Percentiles rank a stretch among this genome's conserved stretches.
These are phyloP conservation scores for Pluteus cervinus DNA, from an alignment of 768 basidiomycete species.

Conservation along the genomic window DNA sequence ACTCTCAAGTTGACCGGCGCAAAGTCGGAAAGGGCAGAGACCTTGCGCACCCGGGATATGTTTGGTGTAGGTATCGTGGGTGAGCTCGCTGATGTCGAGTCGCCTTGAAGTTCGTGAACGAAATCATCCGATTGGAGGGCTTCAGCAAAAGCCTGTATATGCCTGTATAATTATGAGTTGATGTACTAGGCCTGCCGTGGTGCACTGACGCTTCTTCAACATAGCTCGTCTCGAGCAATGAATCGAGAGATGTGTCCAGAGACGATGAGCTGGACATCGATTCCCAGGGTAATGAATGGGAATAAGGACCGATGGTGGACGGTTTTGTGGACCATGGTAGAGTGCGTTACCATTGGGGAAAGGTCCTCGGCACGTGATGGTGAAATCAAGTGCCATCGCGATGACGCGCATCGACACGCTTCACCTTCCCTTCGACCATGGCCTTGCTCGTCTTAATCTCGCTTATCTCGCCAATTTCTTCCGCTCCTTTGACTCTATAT, in stretches of 20 bases:
- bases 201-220: slow-evolving; percentile 60
- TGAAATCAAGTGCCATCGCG: neutral
- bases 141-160: slow-evolving; percentile 70
- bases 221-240: slow-evolving; percentile 47
- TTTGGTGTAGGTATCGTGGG: slow-evolving; percentile 31
- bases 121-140: slow-evolving; percentile 64
- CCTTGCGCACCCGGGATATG: slow-evolving; percentile 58
- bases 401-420: neutral
- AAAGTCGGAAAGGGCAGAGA: slow-evolving; percentile 81
- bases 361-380: slow-evolving; percentile 2
- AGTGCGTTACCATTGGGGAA: neutral
- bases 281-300: too few relatives aligned
- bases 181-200: neutral
- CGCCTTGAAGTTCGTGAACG: slow-evolving; percentile 26
- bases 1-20: slow-evolving; percentile 87
- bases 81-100: slow-evolving; percentile 29
- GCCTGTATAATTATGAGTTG: slow-evolving; percentile 18
- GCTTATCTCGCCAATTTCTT: neutral
- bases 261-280: neutral
- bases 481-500: slow-evolving; percentile 11
- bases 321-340: too few relatives aligned
- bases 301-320: too few relatives aligned
- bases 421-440: neutral
- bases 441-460: too few relatives aligned
- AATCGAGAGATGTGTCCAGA: slow-evolving; percentile 13